A percentile compares a stretch with the other conserved stretches of the same genome.
These are phyloP conservation scores for Cryptosporidium xiaoi DNA, from an alignment of 169 alveolate species.

Conservation along the genomic window DNA sequence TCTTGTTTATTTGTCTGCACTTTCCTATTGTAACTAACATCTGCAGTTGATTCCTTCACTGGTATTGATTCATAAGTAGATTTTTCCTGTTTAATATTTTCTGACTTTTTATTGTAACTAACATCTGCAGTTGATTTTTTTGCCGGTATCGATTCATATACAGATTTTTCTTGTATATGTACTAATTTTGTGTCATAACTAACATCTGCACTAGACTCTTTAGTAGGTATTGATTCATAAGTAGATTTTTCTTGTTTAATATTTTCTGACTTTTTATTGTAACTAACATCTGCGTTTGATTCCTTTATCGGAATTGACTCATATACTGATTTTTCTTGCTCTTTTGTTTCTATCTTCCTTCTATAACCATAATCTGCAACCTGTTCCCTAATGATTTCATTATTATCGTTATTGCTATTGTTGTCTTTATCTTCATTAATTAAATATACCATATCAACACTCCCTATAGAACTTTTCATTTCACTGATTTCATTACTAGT, in stretches of 20 bases:
- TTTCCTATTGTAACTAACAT: slow-evolving; percentile 26
- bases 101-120: background rate
- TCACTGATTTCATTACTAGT: slow-evolving; percentile 48
- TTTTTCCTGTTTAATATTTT: background rate
- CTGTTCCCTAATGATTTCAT: background rate
- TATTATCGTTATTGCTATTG: no score
- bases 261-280: background rate
- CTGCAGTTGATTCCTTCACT: background rate
- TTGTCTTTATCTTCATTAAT: background rate
- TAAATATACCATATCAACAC: background rate
- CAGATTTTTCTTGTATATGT: background rate
- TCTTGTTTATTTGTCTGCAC: background rate
- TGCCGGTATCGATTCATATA: slow-evolving; percentile 25
- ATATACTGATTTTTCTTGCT: slow-evolving; percentile 13
- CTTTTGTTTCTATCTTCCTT: background rate
- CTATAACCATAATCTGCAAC: slow-evolving; percentile 9
- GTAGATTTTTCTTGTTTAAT: background rate
- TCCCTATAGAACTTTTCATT: background rate
- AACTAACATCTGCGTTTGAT: slow-evolving; percentile 45
- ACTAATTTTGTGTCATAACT: slow-evolving; percentile 1
- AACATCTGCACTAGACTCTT: slow-evolving; percentile 34
- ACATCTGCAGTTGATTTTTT: slow-evolving; percentile 6
- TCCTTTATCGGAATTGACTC: slow-evolving; percentile 2
- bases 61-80: slow-evolving; percentile 20
- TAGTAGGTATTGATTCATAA: slow-evolving; percentile 25